phyloP scores from a whole-genome alignment of 2,329 filamentous ascomycete species.

The Tolypocladium paradoxum region DNA sequence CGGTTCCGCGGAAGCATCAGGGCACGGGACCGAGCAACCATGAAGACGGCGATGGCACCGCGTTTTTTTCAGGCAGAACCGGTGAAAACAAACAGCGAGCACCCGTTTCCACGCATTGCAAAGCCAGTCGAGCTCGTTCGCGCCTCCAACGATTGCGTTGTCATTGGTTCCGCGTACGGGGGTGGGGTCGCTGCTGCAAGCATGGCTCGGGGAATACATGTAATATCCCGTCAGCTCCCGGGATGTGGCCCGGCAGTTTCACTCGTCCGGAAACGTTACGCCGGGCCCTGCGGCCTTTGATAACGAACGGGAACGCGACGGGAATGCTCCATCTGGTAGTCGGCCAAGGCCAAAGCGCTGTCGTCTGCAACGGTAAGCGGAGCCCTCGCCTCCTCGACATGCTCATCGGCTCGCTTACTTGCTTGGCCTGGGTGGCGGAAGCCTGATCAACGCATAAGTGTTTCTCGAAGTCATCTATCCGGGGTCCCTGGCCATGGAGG shows the following conservation, averaged over 20 bases:
- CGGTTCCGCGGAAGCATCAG: no score
- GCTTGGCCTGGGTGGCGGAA: constrained; percentile 49
- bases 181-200: constrained; percentile 55
- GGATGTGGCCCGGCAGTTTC: constrained; percentile 40
- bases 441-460: constrained; percentile 57
- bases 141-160: constrained; percentile 50
- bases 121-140: constrained; percentile 46
- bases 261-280: constrained; percentile 43
- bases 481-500: constrained; percentile 37
- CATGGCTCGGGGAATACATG: no score
- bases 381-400: constrained; percentile 8
- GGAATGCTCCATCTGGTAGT: constrained; percentile 54
- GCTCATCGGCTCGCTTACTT: constrained; percentile 14
- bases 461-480: constrained; percentile 51
- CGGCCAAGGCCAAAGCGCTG: constrained; percentile 52
- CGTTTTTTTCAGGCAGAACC: neutral
- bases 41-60: neutral
- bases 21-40: neutral
- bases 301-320: constrained; percentile 43
- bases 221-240: constrained; percentile 40
- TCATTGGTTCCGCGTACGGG: constrained; percentile 61
- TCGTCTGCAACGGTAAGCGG: constrained; percentile 43
- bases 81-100: neutral
- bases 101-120: constrained; percentile 40
- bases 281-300: constrained; percentile 23